A percentile compares a stretch with the other conserved stretches of the same genome.
phyloP scores from a whole-genome alignment of 2,329 filamentous ascomycete genomes.

The Colletotrichum orchidophilum region DNA sequence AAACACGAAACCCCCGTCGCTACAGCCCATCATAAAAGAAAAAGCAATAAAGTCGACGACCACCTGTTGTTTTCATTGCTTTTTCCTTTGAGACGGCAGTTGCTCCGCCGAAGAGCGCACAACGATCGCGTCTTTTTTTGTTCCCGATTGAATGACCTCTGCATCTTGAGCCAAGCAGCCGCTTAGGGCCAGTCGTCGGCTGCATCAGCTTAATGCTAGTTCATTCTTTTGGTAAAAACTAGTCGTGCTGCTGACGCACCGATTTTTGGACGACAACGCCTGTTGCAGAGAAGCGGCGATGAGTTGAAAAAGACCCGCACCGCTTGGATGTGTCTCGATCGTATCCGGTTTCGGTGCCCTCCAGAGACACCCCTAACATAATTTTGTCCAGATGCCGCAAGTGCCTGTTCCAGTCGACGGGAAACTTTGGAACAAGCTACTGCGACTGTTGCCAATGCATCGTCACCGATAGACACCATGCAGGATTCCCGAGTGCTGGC shows the following conservation, averaged over 20 bases:
- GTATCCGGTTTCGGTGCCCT: background rate
- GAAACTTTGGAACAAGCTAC: background rate
- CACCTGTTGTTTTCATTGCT: conserved; percentile 12
- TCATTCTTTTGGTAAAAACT: background rate
- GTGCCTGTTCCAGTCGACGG: background rate
- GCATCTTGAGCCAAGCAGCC: background rate
- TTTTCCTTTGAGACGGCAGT: conserved; percentile 1
- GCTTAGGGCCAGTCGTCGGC: background rate
- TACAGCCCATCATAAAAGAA: background rate
- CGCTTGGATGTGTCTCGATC: background rate
- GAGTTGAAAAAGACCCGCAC: background rate
- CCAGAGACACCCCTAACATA: background rate
- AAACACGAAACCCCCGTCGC: conserved; percentile 13
- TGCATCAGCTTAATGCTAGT: conserved; percentile 3
- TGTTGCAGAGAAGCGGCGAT: background rate
- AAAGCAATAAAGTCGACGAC: conserved; percentile 17
- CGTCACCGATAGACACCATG: background rate
- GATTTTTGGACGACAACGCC: background rate
- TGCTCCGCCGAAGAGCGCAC: conserved; percentile 9
- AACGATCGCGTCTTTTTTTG: background rate
- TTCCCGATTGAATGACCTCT: conserved; percentile 1
- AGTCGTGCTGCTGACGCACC: background rate
- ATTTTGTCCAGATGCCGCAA: background rate
- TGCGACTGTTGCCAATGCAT: background rate
- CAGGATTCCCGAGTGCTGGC: background rate